A percentile compares a stretch with the other conserved stretches of the same genome.
phyloP scores from a whole-genome alignment of 177 flowering plant species.

The Vitis hybrid region DNA sequence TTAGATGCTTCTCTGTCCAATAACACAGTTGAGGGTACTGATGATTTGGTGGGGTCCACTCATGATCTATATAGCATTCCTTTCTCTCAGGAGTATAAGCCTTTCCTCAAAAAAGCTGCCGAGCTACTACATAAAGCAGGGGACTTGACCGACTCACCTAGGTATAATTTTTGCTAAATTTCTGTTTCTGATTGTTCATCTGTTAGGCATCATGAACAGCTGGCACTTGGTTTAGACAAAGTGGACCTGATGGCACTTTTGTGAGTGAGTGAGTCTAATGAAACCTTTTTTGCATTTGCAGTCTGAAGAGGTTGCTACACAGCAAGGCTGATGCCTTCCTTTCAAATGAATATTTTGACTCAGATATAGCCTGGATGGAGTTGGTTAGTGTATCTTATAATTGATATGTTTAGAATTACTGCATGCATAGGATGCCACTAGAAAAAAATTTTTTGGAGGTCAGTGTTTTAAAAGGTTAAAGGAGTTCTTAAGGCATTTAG shows the following conservation, averaged over 20 bases:
- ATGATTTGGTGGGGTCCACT: conserved; percentile 13
- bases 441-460: no score
- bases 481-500: no score
- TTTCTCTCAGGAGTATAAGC: conserved; percentile 62
- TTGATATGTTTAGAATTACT: no score
- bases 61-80: conserved; percentile 69
- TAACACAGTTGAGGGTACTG: conserved; percentile 13
- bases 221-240: no score
- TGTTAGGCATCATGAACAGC: not conserved
- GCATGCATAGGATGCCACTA: no score
- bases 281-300: conserved; percentile 26
- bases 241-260: no score
- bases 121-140: conserved; percentile 85
- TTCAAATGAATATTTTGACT: conserved; percentile 92
- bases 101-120: conserved; percentile 62
- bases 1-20: conserved; percentile 31
- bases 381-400: conserved; percentile 51
- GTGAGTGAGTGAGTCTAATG: not conserved
- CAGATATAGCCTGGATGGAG: conserved; percentile 98
- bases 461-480: no score
- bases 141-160: conserved; percentile 62
- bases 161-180: conserved; percentile 40
- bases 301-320: conserved; percentile 85
- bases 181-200: conserved; percentile 1
- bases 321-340: conserved; percentile 87